Base-by-base conservation (phyloP, 75 land plant species). In the Selaginella moellendorffii region DNA sequence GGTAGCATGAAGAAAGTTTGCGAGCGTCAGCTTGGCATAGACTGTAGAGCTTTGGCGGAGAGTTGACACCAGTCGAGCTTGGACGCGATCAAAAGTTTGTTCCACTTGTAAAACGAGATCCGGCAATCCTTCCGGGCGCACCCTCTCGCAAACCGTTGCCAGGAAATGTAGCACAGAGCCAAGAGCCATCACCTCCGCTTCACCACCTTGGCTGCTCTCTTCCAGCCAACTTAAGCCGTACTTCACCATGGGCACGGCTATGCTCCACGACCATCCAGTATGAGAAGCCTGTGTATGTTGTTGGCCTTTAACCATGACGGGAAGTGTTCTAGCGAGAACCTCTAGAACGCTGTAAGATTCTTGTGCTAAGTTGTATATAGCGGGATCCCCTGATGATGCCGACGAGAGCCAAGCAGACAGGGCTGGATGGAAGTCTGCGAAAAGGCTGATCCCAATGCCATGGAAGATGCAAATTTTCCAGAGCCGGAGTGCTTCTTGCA, bases 381-480 rank as follows among this genome's bases (percentile, higher is more conserved):
- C 5, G 14, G 5, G 5, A 36, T 36, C 5, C 5, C 46, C 10
- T 36, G 46, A 5, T 36, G 46, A 26, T 10, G 93, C 85, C 28
- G 83, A 78, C 65, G 68, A 65, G 59, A 89, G 71, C 96, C 96
- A 95, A 58, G 80, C 69, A 72, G 79, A 80, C 29, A 95, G 63
- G 1, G 83, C 73, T 56, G 96, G 82, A 65, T 83, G 89, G 51
- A 83, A 71, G 67, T 84, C 84, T 8, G 81, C 18, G 61, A 89
- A 89, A 52, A 75, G 68, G 27, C 83, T 71, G 21, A 86, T 68
- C 46, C 88, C 77, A 67, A 81, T 74, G 12, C 82, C 81, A 72
- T 83, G 76, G 27, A 77, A 52, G 64, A 89, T 74, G 76, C 87
- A 95, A 18, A 82, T 77, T 62, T 73, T 82, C 99, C 90, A 95